Conservation (phyloP, 1,284 basidiomycete species). For the Microbotryomycetes sp. region DNA sequence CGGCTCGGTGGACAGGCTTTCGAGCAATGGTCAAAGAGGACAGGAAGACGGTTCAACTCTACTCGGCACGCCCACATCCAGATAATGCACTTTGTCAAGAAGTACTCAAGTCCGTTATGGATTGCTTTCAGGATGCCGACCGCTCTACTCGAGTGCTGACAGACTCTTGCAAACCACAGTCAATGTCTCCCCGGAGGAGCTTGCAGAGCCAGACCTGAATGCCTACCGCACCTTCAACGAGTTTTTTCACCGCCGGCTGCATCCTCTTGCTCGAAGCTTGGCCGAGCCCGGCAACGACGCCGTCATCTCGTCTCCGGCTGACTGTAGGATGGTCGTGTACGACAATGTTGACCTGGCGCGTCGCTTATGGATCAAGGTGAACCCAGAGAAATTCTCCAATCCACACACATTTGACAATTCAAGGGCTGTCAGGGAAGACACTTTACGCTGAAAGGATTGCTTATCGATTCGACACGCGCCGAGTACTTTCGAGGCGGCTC, state of each 20-base stretch:
- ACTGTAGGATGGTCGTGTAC: conserved; percentile 49
- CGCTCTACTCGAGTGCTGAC: not conserved
- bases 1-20: not conserved
- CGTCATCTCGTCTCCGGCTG: conserved; percentile 60
- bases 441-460: conserved; percentile 59
- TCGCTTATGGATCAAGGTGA: conserved; percentile 51
- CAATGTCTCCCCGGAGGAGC: not conserved
- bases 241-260: conserved; percentile 68
- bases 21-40: not conserved
- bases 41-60: not conserved
- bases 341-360: conserved; percentile 60
- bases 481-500: conserved; percentile 45
- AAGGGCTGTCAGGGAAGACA: conserved; percentile 66
- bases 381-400: no score
- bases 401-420: no score
- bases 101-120: conserved; percentile 51
- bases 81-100: conserved; percentile 52
- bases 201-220: conserved; percentile 2
- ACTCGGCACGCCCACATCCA: not conserved
- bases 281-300: conserved; percentile 52
- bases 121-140: not conserved
- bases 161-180: not conserved
- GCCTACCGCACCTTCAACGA: conserved; percentile 59
- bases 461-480: conserved; percentile 48
- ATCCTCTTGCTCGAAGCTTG: conserved; percentile 58